A percentile compares a stretch with the other conserved stretches of the same genome.
Evolutionary conservation across 75 land plant genomes (phyloP).

Genomic region (Larix kaempferi): DNA sequence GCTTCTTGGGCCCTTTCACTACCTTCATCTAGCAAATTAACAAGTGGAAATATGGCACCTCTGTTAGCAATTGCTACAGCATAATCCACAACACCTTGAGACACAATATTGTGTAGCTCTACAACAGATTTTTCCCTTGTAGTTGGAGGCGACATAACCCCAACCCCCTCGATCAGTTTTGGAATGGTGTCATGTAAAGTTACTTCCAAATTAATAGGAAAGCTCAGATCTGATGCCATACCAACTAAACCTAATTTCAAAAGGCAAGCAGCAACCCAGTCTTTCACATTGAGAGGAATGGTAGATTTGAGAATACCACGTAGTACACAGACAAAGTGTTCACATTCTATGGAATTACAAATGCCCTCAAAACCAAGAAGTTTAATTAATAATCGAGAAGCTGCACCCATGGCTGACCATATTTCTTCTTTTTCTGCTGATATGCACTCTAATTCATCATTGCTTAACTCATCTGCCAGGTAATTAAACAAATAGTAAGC

Average conservation of each 20-base stretch:
- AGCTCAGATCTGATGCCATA: slow-evolving; percentile 14
- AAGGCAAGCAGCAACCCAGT: slow-evolving; percentile 74
- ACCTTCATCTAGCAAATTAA: slow-evolving; percentile 57
- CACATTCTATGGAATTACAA: slow-evolving; percentile 16
- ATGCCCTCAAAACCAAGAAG: slow-evolving; percentile 40
- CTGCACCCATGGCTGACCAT: slow-evolving; percentile 48
- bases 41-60: slow-evolving; percentile 81
- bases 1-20: slow-evolving; percentile 49
- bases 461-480: not conserved
- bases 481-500: no score
- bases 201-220: slow-evolving; percentile 54
- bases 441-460: not conserved
- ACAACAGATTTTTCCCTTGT: slow-evolving; percentile 53
- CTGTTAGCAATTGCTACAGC: slow-evolving; percentile 53
- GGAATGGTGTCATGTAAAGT: slow-evolving; percentile 69
- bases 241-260: slow-evolving; percentile 40
- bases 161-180: slow-evolving; percentile 54
- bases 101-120: slow-evolving; percentile 52
- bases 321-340: slow-evolving; percentile 28
- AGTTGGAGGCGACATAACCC: slow-evolving; percentile 21
- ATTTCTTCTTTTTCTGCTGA: slow-evolving; percentile 37
- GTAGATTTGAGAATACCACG: slow-evolving; percentile 30
- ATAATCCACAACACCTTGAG: slow-evolving; percentile 50
- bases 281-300: slow-evolving; percentile 53
- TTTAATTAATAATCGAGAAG: slow-evolving; percentile 53